These are phyloP conservation scores for Lachnellula hyalina DNA, from an alignment of 2,329 filamentous ascomycete genomes.

Conservation along the genomic window DNA sequence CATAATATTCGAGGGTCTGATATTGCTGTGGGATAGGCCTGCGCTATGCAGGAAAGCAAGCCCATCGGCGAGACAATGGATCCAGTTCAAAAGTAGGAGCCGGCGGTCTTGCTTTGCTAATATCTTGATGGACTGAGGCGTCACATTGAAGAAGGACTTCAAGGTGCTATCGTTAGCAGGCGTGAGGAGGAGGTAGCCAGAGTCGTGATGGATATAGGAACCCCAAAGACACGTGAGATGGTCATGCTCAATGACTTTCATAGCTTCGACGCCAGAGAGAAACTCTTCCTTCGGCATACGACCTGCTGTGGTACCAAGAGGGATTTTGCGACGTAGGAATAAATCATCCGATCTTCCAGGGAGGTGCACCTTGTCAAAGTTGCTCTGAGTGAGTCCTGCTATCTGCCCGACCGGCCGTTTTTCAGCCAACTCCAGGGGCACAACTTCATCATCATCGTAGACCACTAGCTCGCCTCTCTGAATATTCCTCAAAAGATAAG, in stretches of 20 bases:
- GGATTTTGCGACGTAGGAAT: constrained; percentile 54
- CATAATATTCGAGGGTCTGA: constrained; percentile 66
- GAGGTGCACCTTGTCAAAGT: constrained; percentile 56
- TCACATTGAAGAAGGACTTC: constrained; percentile 60
- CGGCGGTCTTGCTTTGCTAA: constrained; percentile 56
- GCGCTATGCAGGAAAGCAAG: constrained; percentile 61
- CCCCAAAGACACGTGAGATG: constrained; percentile 68
- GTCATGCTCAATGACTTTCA: constrained; percentile 56
- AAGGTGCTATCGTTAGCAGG: constrained; percentile 63
- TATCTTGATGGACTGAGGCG: constrained; percentile 56
- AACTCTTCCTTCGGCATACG: constrained; percentile 50
- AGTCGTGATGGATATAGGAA: constrained; percentile 61
- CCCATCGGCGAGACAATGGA: constrained; percentile 65
- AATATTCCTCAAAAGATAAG: constrained; percentile 62
- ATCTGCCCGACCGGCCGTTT: constrained; percentile 42
- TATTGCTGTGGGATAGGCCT: constrained; percentile 60
- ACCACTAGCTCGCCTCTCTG: constrained; percentile 54
- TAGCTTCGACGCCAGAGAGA: constrained; percentile 52
- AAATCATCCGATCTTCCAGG: constrained; percentile 54
- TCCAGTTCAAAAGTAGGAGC: constrained; percentile 63
- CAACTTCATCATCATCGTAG: constrained; percentile 62
- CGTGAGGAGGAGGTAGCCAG: constrained; percentile 61
- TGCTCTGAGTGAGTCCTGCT: constrained; percentile 34
- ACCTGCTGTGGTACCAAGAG: constrained; percentile 42
- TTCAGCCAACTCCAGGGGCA: constrained; percentile 64